Base-by-base conservation (phyloP, 176 grass and related monocot species). In the Miscanthus lutarioriparius region DNA sequence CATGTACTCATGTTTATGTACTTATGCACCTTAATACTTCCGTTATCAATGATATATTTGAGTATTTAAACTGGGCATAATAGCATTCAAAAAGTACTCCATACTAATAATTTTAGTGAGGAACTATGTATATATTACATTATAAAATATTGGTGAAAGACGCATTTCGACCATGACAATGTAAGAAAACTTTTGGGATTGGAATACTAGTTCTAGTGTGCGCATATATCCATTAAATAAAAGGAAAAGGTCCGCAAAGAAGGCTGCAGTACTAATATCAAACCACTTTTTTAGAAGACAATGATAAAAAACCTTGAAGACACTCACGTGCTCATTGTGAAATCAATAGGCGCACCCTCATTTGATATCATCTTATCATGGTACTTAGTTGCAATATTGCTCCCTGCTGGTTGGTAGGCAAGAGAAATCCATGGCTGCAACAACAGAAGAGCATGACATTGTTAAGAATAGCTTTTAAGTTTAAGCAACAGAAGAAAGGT, bases 381-480 rank as follows among this genome's bases (percentile, higher is more conserved):
- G 70, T 94, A 94, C 64, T 84, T 92, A 23, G 63, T 89, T 44
- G 92, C 86, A 83, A 70, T 53, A 71, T 69, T 41, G 69, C 92
- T 88, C 83, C 80, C 85, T 53, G 43, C 62, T 58, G 70, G 37
- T 73, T 90, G 82, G 20, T 92, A 90, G 22, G 83, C 74, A 48
- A 94, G 87, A 73, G 85, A 86, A 67, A 94, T 84, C 92, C 92
- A 94, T 78, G 90, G 87, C 90, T 94, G 77, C 19, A 84, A 70
- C 76, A 70, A 63, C 56, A 49, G 48, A 83, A 45, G 30, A 74
- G 22, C 25, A 67, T 67, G 36, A 47, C 10, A 58, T 58, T 58
- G 53, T n/a, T n/a, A 59, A 80, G 58, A 67, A 28, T 33, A 27
- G 40, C 70, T 75, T 73, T 74, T 14, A 72, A 81, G 38, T 89